Percentiles rank a stretch among this genome's conserved stretches.
phyloP scores from a whole-genome alignment of 768 basidiomycete species.

The Tulasnella sp. region DNA sequence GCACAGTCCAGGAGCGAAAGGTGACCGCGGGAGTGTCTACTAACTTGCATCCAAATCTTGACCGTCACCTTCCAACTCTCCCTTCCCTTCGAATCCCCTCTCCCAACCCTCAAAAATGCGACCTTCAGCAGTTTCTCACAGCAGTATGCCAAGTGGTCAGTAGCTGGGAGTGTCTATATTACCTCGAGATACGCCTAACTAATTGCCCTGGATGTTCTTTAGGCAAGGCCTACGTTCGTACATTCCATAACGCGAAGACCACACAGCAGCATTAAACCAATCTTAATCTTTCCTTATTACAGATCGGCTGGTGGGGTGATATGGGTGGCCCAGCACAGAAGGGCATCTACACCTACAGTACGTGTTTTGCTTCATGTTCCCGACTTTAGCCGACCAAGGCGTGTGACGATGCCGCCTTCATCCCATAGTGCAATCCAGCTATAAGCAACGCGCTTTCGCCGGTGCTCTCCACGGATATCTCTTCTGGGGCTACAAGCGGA shows the following conservation, averaged over 20 bases:
- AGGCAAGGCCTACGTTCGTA: constrained; percentile 31
- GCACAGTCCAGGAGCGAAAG: constrained; percentile 4
- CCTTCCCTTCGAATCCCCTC: constrained; percentile 1
- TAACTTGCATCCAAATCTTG: constrained; percentile 8
- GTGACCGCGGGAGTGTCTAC: constrained; percentile 10
- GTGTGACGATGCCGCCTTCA: constrained; percentile 14
- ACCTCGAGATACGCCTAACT: background rate
- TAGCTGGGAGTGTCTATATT: background rate
- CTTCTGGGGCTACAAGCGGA: constrained; percentile 81
- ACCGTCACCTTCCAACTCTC: constrained; percentile 21
- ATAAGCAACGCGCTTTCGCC: constrained; percentile 68
- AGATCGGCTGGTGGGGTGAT: constrained; percentile 94
- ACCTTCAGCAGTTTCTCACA: constrained; percentile 22
- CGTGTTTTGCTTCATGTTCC: constrained; percentile 39
- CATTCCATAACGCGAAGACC: background rate
- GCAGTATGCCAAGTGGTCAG: constrained; percentile 29
- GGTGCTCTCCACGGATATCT: constrained; percentile 69
- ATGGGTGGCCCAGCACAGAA: constrained; percentile 62
- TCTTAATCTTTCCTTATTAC: constrained; percentile 13
- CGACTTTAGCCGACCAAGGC: constrained; percentile 8
- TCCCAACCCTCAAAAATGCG: constrained; percentile 26
- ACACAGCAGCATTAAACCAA: background rate
- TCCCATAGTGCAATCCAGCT: constrained; percentile 71
- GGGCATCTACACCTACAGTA: constrained; percentile 79
- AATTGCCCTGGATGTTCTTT: background rate